Conservation (phyloP, 371 early-diverging fungal genomes). For the Mortierella sp. region DNA sequence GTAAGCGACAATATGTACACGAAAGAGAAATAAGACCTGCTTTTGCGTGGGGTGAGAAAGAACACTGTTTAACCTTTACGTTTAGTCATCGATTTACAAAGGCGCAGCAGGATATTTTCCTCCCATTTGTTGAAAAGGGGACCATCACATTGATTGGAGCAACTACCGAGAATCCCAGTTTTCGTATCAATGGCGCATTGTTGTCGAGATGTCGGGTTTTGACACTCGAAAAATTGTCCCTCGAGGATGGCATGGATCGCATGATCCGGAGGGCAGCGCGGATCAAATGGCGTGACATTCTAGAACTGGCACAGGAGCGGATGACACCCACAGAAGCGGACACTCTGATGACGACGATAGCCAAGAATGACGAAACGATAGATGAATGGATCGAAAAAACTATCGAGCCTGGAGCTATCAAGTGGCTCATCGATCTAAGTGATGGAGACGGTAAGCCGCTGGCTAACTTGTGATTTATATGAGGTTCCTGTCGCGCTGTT, state of each 20-base stretch:
- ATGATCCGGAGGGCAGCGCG: constrained; percentile 70
- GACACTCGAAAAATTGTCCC: constrained; percentile 72
- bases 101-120: constrained; percentile 88
- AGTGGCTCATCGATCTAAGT: constrained; percentile 67
- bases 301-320: constrained; percentile 54
- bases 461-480: too few species aligned
- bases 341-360: constrained; percentile 22
- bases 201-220: constrained; percentile 86
- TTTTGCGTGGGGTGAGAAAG: too few species aligned
- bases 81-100: constrained; percentile 84
- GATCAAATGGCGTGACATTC: constrained; percentile 56
- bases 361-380: constrained; percentile 55
- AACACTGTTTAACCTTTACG: not conserved
- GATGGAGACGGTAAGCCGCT: constrained; percentile 80
- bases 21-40: too few species aligned
- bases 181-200: constrained; percentile 84
- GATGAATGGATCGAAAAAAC: constrained; percentile 47
- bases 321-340: constrained; percentile 28
- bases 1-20: too few species aligned
- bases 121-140: constrained; percentile 86
- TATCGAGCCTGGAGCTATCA: constrained; percentile 61
- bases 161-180: constrained; percentile 93
- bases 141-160: constrained; percentile 84
- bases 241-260: constrained; percentile 61
- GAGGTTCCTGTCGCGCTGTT: too few species aligned